Conservation (phyloP, 129 eudicot genomes). For the Helianthus annuus region DNA sequence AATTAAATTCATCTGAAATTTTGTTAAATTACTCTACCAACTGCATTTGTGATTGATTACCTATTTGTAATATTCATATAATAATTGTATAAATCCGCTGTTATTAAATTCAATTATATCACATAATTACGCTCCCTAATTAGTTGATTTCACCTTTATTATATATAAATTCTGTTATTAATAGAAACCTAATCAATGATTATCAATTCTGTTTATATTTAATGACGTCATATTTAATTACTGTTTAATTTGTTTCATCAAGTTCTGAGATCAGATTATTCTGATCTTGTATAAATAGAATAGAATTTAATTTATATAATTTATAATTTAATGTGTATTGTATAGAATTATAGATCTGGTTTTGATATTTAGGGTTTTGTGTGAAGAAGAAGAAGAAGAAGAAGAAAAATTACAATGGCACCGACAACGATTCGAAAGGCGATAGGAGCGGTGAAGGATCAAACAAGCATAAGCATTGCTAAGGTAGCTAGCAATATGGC, state of each 20-base stretch:
- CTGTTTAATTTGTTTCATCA: no score
- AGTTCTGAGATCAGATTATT: not conserved
- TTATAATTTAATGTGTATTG: not conserved
- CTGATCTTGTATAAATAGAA: no score
- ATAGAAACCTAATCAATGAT: not conserved
- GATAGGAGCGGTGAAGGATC: constrained; percentile 83
- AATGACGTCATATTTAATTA: no score
- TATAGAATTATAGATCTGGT: constrained; percentile 8
- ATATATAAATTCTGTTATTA: not conserved
- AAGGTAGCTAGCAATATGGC: constrained; percentile 82
- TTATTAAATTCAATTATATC: not conserved
- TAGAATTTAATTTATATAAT: no score
- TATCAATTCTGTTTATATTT: not conserved
- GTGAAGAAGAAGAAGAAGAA: not conserved
- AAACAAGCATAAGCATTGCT: constrained; percentile 72
- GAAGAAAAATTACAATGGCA: constrained; percentile 54
- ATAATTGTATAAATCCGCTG: not conserved
- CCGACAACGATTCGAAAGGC: constrained; percentile 64
- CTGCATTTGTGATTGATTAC: not conserved
- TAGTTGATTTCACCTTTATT: no score
- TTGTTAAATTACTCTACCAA: not conserved
- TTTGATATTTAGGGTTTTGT: constrained; percentile 15
- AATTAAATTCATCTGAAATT: not conserved
- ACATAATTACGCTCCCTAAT: not conserved
- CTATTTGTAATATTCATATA: not conserved